Percentiles rank a stretch among this genome's conserved stretches.
phyloP scores from a whole-genome alignment of 768 basidiomycete genomes.

The Gymnopilus dilepis region DNA sequence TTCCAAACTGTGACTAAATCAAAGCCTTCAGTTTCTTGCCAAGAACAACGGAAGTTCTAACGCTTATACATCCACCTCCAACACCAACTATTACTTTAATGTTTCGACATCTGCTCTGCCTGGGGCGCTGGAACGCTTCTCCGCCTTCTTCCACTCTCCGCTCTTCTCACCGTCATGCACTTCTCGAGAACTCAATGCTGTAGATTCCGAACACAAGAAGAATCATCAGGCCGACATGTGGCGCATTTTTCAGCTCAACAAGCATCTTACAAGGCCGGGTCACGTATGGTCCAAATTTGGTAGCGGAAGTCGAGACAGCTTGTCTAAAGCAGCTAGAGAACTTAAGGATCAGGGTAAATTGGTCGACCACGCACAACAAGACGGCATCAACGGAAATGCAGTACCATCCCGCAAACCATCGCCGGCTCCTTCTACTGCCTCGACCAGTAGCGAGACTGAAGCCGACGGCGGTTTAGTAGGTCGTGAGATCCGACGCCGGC shows the following conservation, averaged over 20 bases:
- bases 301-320: constrained; percentile 79
- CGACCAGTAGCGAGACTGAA: constrained; percentile 62
- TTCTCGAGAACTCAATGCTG: constrained; percentile 89
- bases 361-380: constrained; percentile 28
- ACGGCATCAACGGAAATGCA: constrained; percentile 44
- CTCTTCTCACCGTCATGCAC: constrained; percentile 88
- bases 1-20: not conserved
- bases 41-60: constrained; percentile 89
- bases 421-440: constrained; percentile 61
- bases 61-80: constrained; percentile 89
- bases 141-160: constrained; percentile 93
- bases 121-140: constrained; percentile 77
- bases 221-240: constrained; percentile 90
- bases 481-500: constrained; percentile 75
- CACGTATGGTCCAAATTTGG: constrained; percentile 95
- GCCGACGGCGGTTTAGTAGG: constrained; percentile 81
- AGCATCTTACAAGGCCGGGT: constrained; percentile 76
- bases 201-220: constrained; percentile 97
- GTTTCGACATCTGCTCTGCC: constrained; percentile 67
- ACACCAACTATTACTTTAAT: constrained; percentile 89
- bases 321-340: constrained; percentile 64
- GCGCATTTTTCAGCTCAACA: constrained; percentile 95
- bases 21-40: constrained; percentile 59
- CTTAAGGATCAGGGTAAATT: constrained; percentile 56
- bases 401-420: constrained; percentile 62